Evolutionary conservation across 306 rosid genomes (phyloP).

Genomic region (Citrullus mucosospermus): DNA sequence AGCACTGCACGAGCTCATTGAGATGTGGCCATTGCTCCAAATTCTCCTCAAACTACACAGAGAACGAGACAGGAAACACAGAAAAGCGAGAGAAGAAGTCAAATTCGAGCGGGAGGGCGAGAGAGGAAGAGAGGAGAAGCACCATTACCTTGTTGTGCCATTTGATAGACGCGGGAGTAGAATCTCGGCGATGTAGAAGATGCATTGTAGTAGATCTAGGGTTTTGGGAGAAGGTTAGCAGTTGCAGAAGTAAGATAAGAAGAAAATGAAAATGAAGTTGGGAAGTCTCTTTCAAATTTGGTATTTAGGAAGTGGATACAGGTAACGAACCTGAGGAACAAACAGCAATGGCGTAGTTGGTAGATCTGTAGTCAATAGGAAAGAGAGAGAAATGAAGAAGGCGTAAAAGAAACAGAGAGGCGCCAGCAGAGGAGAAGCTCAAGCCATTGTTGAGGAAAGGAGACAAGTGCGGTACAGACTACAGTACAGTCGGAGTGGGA

Average conservation of each 20-base stretch:
- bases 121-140: background rate
- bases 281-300: conserved; percentile 8
- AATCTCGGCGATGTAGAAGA: conserved; percentile 90
- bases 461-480: background rate
- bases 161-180: conserved; percentile 63
- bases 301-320: background rate
- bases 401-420: background rate
- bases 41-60: conserved; percentile 71
- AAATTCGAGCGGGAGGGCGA: background rate
- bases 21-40: conserved; percentile 99
- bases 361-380: conserved; percentile 33
- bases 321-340: background rate
- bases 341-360: conserved; percentile 29
- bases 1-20: conserved; percentile 88
- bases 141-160: conserved; percentile 82
- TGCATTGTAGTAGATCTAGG: conserved; percentile 96
- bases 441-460: conserved; percentile 8
- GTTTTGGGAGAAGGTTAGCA: conserved; percentile 18
- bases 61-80: background rate
- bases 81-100: background rate
- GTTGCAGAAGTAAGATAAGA: background rate
- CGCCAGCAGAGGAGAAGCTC: background rate
- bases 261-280: background rate
- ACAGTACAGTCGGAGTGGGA: background rate
- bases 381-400: background rate